These are phyloP conservation scores for Amyloporia xantha DNA, from an alignment of 768 basidiomycete species.

Conservation along the genomic window DNA sequence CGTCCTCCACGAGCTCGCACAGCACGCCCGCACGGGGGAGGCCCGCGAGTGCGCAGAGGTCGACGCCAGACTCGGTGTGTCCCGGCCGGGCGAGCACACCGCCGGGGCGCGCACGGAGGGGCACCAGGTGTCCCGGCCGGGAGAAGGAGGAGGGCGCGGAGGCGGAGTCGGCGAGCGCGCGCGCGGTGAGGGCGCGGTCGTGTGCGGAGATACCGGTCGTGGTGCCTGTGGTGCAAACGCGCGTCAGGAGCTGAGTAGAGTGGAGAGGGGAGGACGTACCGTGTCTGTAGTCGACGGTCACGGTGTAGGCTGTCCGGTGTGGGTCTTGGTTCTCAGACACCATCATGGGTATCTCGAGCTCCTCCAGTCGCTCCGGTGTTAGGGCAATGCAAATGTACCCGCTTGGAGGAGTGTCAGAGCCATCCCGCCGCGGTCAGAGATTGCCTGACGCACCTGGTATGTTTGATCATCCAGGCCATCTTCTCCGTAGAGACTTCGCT, in stretches of 20 bases:
- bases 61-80: constrained; percentile 89
- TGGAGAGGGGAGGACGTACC: constrained; percentile 38
- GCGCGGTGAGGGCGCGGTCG: constrained; percentile 84
- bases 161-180: constrained; percentile 65
- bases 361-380: constrained; percentile 65
- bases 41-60: constrained; percentile 74
- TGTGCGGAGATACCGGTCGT: constrained; percentile 96
- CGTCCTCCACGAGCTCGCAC: constrained; percentile 94
- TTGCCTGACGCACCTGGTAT: constrained; percentile 66
- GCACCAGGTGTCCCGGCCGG: constrained; percentile 93
- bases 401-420: constrained; percentile 34
- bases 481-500: constrained; percentile 83
- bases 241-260: neutral
- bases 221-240: constrained; percentile 47
- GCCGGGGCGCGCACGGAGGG: constrained; percentile 78
- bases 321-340: constrained; percentile 84
- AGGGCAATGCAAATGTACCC: constrained; percentile 92
- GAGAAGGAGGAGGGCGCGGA: constrained; percentile 65
- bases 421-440: neutral
- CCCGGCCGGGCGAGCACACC: constrained; percentile 85
- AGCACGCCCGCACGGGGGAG: constrained; percentile 72
- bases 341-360: constrained; percentile 90
- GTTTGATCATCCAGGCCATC: constrained; percentile 99
- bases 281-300: constrained; percentile 90
- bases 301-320: constrained; percentile 90